Evolutionary conservation across 352 stramenopile species (phyloP), one percentile per base, ranked within the genome.

Genomic region (Phytophthora vignae): DNA sequence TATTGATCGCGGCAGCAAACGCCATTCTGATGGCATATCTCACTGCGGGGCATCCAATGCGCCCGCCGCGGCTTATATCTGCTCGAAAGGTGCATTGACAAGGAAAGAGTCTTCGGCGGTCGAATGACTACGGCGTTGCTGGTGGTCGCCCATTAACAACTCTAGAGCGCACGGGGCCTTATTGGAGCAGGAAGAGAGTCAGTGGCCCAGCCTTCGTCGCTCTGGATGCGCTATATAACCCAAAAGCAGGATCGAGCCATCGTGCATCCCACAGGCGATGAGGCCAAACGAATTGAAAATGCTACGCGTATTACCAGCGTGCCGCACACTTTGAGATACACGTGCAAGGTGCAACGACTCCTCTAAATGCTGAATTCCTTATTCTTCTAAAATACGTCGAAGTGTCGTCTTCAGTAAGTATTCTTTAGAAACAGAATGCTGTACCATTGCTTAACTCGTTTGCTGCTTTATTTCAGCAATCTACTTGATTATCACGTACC

Each of bases 371-470:
- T 6, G 55, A 61, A 8, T 61, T 50, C 29, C 7, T 61, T 4
- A 17, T 61, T 11, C 55, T 61, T 49, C 36, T 50, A 6, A 61
- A 61, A 11, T 61, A 61, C 21, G 36, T 60, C 36, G 55, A 52
- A 22, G 55, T 60, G 12, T 48, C 40, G 15, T 48, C 40, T 48
- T 19, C 40, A 48, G 40, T 48, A 48, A 48, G 40, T 48, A 19
- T 48, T 10, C 15, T 42, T 42, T 2, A 5, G 27, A 5, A n/a
- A 29, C 27, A 29, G 6, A 29, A 42, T 10, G 7, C 36, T 42
- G 36, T 42, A 42, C 11, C 0, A 15, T 42, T 42, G 15, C 11
- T 12, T 48, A 19, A 48, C 40, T 42, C 11, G 40, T 29, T 3
- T 29, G 27, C 27, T 19, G 15, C 11, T 48, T 48, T 14, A 48